A percentile compares a stretch with the other conserved stretches of the same genome.
Evolutionary conservation across 148 eudicot genomes (phyloP).

Genomic region (Chenopodium suecicum): DNA sequence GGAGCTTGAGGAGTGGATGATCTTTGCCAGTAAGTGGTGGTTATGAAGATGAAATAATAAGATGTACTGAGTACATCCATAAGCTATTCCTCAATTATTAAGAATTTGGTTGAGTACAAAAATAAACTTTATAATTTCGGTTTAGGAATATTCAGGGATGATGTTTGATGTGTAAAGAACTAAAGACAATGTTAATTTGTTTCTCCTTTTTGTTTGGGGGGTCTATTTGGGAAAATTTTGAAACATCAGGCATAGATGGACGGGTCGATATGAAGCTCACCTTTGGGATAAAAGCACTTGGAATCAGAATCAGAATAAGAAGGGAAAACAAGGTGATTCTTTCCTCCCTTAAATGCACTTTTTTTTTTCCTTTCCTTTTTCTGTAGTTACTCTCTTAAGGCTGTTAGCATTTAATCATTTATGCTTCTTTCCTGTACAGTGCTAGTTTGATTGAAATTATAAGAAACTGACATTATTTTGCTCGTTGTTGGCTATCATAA

Average conservation of each 20-base stretch:
- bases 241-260: slow-evolving; percentile 87
- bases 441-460: background rate
- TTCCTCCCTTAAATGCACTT: slow-evolving; percentile 2
- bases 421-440: slow-evolving; percentile 2
- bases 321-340: slow-evolving; percentile 86
- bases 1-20: background rate
- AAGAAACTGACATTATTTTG: slow-evolving; percentile 29
- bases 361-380: background rate
- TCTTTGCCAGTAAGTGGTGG: background rate
- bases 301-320: slow-evolving; percentile 98
- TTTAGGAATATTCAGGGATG: background rate
- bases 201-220: background rate
- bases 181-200: background rate
- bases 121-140: too few relatives aligned
- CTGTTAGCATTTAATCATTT: background rate
- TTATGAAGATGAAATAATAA: background rate
- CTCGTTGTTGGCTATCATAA: slow-evolving; percentile 22
- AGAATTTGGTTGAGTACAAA: background rate
- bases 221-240: background rate
- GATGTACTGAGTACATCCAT: background rate
- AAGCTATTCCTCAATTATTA: background rate
- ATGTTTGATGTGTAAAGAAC: background rate
- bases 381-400: background rate
- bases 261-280: slow-evolving; percentile 99
- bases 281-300: slow-evolving; percentile 99